These are phyloP conservation scores for Candida rishiriensis DNA, from an alignment of 805 yeast genomes.

Conservation along the genomic window DNA sequence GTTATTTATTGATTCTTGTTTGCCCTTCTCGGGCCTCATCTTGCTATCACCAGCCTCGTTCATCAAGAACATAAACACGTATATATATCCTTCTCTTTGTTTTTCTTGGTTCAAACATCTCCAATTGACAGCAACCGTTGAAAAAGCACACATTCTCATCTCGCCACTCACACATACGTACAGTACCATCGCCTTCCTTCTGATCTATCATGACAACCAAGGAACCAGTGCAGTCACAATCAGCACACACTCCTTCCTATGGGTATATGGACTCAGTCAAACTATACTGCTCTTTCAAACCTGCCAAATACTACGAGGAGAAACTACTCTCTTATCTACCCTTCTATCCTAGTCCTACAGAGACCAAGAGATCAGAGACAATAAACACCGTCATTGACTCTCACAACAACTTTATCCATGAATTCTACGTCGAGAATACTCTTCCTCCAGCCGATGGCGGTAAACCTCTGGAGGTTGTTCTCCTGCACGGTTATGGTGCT, in stretches of 20 bases:
- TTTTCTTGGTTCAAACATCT: too few species aligned
- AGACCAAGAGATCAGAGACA: slow-evolving; percentile 38
- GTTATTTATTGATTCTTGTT: too few species aligned
- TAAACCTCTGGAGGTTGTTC: slow-evolving; percentile 40
- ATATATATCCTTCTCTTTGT: too few species aligned
- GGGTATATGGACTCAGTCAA: slow-evolving; percentile 21
- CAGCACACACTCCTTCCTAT: slow-evolving; percentile 1
- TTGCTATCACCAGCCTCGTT: too few species aligned
- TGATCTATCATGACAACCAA: background rate
- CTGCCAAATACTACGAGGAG: slow-evolving; percentile 29
- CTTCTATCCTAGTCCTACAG: slow-evolving; percentile 52
- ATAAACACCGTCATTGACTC: slow-evolving; percentile 53
- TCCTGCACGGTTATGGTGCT: slow-evolving; percentile 92
- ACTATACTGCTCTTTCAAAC: slow-evolving; percentile 23
- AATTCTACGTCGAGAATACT: slow-evolving; percentile 52
- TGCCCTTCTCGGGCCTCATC: too few species aligned
- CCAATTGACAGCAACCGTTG: too few species aligned
- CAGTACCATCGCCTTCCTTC: background rate
- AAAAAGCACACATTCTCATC: too few species aligned
- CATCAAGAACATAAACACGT: too few species aligned
- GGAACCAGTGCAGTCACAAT: background rate
- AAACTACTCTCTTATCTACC: slow-evolving; percentile 53
- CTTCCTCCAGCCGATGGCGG: slow-evolving; percentile 16
- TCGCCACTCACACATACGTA: too few species aligned
- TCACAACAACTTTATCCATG: slow-evolving; percentile 55